phyloP scores from a whole-genome alignment of 371 early-diverging fungal species.

The Coelomomyces lativittatus region DNA sequence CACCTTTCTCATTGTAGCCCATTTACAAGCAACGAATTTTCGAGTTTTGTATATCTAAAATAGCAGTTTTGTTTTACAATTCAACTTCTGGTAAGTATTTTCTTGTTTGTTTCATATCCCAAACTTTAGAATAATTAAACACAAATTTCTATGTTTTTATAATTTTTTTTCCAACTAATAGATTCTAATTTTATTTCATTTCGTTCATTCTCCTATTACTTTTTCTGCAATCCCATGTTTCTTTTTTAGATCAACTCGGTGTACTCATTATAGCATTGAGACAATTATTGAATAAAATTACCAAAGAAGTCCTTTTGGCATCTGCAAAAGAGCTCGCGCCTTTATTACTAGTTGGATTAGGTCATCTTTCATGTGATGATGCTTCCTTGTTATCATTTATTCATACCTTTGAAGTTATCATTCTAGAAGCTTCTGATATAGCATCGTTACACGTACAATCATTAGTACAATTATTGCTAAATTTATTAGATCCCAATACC shows the following conservation, averaged over 20 bases:
- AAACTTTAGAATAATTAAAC: too few relatives aligned
- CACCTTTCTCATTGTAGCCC: slow-evolving; percentile 16
- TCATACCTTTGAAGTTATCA: too few relatives aligned
- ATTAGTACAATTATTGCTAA: too few relatives aligned
- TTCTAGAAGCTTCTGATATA: too few relatives aligned
- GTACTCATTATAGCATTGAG: slow-evolving; percentile 44
- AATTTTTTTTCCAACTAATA: not conserved
- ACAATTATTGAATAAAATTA: slow-evolving; percentile 55
- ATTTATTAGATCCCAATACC: too few relatives aligned
- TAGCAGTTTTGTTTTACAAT: too few relatives aligned
- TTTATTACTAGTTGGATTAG: slow-evolving; percentile 51
- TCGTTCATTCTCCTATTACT: not conserved
- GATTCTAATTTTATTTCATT: too few relatives aligned
- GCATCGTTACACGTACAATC: too few relatives aligned
- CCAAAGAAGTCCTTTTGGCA: slow-evolving; percentile 55
- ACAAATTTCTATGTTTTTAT: slow-evolving; percentile 9
- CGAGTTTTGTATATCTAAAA: slow-evolving; percentile 44
- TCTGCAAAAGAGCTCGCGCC: slow-evolving; percentile 27
- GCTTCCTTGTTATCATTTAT: too few relatives aligned
- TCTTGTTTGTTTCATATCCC: too few relatives aligned
- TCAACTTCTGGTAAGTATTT: too few relatives aligned
- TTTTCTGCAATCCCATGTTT: not conserved
- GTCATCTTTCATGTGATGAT: too few relatives aligned
- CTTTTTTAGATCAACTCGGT: not conserved
- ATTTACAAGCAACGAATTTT: slow-evolving; percentile 70